Percentiles rank a stretch among this genome's conserved stretches.
Evolutionary conservation across 495 filamentous ascomycete species (phyloP).

Genomic region (Penicillium dipodomyicola): DNA sequence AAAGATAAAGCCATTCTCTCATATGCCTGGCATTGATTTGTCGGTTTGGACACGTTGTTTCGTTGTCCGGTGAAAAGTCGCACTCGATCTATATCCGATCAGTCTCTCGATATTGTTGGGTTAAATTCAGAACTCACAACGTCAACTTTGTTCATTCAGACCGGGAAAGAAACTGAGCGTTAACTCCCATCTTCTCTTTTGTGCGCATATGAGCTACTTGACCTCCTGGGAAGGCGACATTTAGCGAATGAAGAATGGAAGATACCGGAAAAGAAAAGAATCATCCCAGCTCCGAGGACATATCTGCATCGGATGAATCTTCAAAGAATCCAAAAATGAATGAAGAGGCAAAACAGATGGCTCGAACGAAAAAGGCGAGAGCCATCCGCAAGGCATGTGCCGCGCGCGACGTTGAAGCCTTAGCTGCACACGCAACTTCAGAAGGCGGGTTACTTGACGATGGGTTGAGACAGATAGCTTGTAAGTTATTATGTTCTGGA

Average conservation of each 20-base stretch:
- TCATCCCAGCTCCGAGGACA: background rate
- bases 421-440: conserved; percentile 67
- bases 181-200: background rate
- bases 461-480: conserved; percentile 74
- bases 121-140: background rate
- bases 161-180: background rate
- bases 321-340: background rate
- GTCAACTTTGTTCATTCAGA: background rate
- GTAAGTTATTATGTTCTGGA: conserved; percentile 55
- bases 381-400: conserved; percentile 68
- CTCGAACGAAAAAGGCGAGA: conserved; percentile 29
- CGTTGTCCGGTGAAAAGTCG: background rate
- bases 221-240: background rate
- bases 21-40: background rate
- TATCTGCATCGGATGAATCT: background rate
- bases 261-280: background rate
- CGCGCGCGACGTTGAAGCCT: conserved; percentile 56
- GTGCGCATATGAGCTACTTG: background rate
- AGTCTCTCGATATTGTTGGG: background rate
- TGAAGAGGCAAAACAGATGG: conserved; percentile 4
- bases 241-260: background rate
- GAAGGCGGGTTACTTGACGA: conserved; percentile 77
- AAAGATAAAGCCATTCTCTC: background rate
- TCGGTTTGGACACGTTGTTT: background rate
- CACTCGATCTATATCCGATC: conserved; percentile 2